Percentiles rank a stretch among this genome's conserved stretches.
Conservation (phyloP, 2,329 filamentous ascomycete species). For the Aureobasidium vineae region DNA sequence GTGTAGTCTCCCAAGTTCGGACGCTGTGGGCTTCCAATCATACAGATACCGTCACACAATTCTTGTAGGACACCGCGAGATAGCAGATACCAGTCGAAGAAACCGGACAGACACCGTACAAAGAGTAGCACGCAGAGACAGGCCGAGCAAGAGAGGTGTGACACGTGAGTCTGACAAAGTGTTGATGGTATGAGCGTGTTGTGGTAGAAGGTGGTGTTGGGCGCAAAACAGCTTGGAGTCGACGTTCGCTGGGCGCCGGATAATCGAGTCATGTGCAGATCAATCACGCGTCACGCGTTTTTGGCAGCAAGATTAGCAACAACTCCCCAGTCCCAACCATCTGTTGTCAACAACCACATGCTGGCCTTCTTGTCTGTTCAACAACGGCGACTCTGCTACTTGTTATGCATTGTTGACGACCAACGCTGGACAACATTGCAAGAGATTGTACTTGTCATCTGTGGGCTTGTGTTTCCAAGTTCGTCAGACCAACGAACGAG, state of each 20-base stretch:
- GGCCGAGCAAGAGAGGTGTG: background rate
- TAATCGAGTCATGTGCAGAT: background rate
- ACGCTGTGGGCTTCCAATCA: slow-evolving; percentile 17
- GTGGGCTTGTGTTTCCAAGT: no score
- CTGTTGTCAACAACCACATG: background rate
- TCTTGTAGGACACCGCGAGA: slow-evolving; percentile 18
- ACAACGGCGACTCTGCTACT: background rate
- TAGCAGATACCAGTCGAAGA: slow-evolving; percentile 11
- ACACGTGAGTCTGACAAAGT: background rate
- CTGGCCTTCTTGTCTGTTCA: no score
- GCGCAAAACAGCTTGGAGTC: background rate
- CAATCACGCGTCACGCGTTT: background rate
- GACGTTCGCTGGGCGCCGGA: background rate
- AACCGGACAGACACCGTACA: slow-evolving; percentile 14
- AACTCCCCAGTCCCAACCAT: background rate
- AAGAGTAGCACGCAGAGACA: slow-evolving; percentile 14
- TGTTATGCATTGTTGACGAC: background rate
- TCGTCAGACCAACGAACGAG: background rate
- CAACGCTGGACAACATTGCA: background rate
- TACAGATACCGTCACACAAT: slow-evolving; percentile 21
- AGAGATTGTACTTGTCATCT: background rate
- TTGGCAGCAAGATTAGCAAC: background rate
- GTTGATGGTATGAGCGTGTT: background rate
- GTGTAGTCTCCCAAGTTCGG: background rate
- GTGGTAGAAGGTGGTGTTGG: background rate